A percentile compares a stretch with the other conserved stretches of the same genome.
phyloP scores from a whole-genome alignment of 2,329 filamentous ascomycete species.

The Kalmusia sp. region DNA sequence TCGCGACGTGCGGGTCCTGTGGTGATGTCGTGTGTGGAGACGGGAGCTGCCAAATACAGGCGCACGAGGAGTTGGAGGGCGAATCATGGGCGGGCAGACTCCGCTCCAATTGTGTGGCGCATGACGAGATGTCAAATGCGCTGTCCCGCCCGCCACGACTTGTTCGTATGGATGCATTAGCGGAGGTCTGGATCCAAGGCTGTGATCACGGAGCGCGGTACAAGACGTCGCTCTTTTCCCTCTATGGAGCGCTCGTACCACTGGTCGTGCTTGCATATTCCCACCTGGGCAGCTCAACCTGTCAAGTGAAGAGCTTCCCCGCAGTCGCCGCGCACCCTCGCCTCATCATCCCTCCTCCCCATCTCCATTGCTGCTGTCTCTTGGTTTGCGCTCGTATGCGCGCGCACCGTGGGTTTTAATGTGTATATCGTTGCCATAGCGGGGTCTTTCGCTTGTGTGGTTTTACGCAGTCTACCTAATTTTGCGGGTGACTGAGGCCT shows the following conservation, averaged over 20 bases:
- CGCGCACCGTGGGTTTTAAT: neutral
- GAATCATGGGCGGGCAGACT: too few relatives aligned
- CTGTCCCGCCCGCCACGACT: neutral
- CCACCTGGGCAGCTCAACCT: neutral
- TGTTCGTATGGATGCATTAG: neutral
- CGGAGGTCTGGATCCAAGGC: neutral
- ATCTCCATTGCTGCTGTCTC: neutral
- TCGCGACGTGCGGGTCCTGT: neutral
- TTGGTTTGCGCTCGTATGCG: neutral
- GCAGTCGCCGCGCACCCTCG: conserved; percentile 2
- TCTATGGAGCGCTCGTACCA: too few relatives aligned
- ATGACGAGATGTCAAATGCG: neutral
- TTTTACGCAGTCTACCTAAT: neutral
- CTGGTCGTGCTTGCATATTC: neutral
- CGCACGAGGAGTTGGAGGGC: too few relatives aligned
- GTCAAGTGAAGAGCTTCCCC: conserved; percentile 3
- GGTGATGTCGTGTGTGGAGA: neutral
- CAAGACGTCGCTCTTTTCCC: too few relatives aligned
- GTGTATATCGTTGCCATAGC: conserved; percentile 1
- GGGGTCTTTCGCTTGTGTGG: neutral
- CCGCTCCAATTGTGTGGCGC: too few relatives aligned
- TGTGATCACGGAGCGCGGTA: neutral
- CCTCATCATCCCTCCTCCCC: neutral
- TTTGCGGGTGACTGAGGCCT: neutral
- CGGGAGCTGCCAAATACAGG: too few relatives aligned